These are phyloP conservation scores for Debaryomycetaceae sp. DNA, from an alignment of 1,139 yeast species.

Conservation along the genomic window DNA sequence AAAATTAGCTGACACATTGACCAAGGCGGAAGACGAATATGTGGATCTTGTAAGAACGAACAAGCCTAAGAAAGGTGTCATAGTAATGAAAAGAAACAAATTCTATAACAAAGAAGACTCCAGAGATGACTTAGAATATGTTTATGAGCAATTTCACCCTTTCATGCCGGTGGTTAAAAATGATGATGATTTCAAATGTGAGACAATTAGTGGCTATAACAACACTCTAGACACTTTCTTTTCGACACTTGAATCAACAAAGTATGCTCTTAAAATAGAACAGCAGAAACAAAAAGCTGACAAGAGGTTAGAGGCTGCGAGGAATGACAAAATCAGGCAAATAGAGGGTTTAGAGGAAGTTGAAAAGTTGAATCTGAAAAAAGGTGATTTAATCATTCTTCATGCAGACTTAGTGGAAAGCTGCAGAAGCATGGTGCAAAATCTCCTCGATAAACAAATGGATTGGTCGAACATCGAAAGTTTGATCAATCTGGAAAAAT, in stretches of 20 bases:
- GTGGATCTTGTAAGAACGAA: conserved; percentile 16
- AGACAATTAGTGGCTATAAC: conserved; percentile 61
- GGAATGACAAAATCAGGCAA: conserved; percentile 67
- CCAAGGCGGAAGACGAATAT: conserved; percentile 45
- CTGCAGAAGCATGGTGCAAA: conserved; percentile 66
- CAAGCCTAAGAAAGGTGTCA: conserved; percentile 51
- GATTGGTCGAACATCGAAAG: conserved; percentile 92
- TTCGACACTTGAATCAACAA: conserved; percentile 80
- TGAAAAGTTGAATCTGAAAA: conserved; percentile 60
- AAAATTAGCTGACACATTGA: conserved; percentile 36
- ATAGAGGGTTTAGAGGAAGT: conserved; percentile 63
- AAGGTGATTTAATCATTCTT: conserved; percentile 71
- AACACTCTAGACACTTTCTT: conserved; percentile 79
- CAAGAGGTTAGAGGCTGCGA: conserved; percentile 71
- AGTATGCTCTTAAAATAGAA: conserved; percentile 67
- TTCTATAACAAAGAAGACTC: conserved; percentile 36
- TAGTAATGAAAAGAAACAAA: conserved; percentile 61
- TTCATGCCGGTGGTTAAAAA: conserved; percentile 56
- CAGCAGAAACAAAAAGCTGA: conserved; percentile 74
- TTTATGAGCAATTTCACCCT: conserved; percentile 85
- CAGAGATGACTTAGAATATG: conserved; percentile 40
- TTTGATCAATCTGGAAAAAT: conserved; percentile 65
- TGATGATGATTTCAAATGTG: conserved; percentile 27
- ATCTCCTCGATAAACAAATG: conserved; percentile 76
- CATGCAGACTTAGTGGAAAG: conserved; percentile 71